These are phyloP conservation scores for Cladochytrium replicatum DNA, from an alignment of 192 early-diverging fungal genomes.

Conservation along the genomic window DNA sequence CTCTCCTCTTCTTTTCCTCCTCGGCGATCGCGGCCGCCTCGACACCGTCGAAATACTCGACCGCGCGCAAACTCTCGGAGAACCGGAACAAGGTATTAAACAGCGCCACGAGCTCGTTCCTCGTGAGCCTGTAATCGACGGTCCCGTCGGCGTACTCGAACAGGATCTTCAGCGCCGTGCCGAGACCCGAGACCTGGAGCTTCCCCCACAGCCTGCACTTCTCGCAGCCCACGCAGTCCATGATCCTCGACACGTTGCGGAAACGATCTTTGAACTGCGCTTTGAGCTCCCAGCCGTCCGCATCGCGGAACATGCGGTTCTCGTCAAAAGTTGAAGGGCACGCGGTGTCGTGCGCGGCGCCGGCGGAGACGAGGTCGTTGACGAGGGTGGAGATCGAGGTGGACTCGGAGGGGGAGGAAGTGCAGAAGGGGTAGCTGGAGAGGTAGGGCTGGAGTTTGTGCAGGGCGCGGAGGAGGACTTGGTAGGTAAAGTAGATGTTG, in stretches of 20 bases:
- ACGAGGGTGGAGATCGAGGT: no score
- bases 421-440: conserved; percentile 62
- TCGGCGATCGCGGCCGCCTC: not conserved
- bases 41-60: conserved; percentile 78
- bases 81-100: conserved; percentile 84
- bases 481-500: conserved; percentile 94
- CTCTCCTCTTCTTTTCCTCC: no score
- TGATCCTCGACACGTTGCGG: conserved; percentile 92
- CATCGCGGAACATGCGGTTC: conserved; percentile 66
- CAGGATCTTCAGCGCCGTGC: conserved; percentile 89
- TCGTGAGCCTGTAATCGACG: conserved; percentile 45
- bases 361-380: not conserved
- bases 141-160: conserved; percentile 80
- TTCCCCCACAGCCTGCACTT: conserved; percentile 99
- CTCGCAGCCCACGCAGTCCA: conserved; percentile 99
- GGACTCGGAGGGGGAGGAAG: conserved; percentile 51
- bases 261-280: conserved; percentile 84
- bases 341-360: conserved; percentile 12
- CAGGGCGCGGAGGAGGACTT: conserved; percentile 73
- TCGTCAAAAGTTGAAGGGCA: conserved; percentile 86
- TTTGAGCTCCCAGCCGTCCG: conserved; percentile 51
- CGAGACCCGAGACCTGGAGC: conserved; percentile 72
- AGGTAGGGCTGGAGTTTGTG: conserved; percentile 74
- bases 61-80: conserved; percentile 71
- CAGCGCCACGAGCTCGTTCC: conserved; percentile 82